These are phyloP conservation scores for Lasiosphaeria miniovina DNA, from an alignment of 495 filamentous ascomycete genomes.

Conservation along the genomic window DNA sequence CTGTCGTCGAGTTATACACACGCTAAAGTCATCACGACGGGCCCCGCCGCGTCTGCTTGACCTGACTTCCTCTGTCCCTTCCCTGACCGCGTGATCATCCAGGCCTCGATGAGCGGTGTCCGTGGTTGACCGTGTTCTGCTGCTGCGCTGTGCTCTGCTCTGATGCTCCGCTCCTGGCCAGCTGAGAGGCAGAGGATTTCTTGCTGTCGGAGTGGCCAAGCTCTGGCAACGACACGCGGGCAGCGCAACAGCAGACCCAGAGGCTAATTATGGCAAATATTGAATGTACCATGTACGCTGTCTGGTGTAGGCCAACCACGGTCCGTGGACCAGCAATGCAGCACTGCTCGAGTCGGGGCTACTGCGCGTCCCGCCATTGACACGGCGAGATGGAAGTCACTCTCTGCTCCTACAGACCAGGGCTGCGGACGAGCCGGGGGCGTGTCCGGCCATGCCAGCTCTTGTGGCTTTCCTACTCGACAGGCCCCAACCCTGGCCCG, in stretches of 20 bases:
- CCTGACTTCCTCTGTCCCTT: not conserved
- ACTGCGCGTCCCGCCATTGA: slow-evolving; percentile 26
- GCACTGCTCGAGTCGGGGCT: slow-evolving; percentile 21
- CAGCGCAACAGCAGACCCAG: slow-evolving; percentile 18
- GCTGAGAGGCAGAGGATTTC: not conserved
- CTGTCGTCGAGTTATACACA: not conserved
- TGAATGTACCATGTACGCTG: slow-evolving; percentile 34
- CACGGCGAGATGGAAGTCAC: slow-evolving; percentile 27
- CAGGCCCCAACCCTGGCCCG: slow-evolving; percentile 20
- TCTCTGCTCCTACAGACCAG: slow-evolving; percentile 30
- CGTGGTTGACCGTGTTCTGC: not conserved
- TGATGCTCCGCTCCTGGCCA: not conserved
- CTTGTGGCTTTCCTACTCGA: slow-evolving; percentile 21
- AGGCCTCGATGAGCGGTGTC: not conserved
- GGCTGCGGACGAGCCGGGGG: not conserved
- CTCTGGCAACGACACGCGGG: slow-evolving; percentile 22
- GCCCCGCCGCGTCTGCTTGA: not conserved
- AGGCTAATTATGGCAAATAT: slow-evolving; percentile 42
- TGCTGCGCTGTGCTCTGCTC: not conserved
- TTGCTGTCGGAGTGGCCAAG: slow-evolving; percentile 4
- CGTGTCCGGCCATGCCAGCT: slow-evolving; percentile 10
- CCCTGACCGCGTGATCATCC: not conserved
- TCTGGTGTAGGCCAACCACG: slow-evolving; percentile 30
- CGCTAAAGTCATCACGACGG: not conserved
- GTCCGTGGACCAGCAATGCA: slow-evolving; percentile 4